These are phyloP conservation scores for Phytophthora pisi DNA, from an alignment of 352 stramenopile species.

Conservation along the genomic window DNA sequence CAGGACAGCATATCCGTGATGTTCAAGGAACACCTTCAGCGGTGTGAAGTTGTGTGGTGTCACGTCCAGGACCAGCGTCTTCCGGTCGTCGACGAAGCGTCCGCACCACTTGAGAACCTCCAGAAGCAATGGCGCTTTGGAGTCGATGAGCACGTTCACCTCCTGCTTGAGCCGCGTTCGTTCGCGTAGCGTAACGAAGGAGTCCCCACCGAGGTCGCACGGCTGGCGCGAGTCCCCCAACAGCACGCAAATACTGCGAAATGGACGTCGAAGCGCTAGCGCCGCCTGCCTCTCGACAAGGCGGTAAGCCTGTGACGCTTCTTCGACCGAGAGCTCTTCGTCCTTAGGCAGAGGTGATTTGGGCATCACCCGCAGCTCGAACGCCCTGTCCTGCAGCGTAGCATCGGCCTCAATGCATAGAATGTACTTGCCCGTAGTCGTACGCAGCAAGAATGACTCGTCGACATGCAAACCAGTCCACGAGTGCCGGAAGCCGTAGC, in stretches of 20 bases:
- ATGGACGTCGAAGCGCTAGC: conserved; percentile 49
- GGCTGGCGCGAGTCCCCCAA: conserved; percentile 59
- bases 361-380: conserved; percentile 42
- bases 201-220: conserved; percentile 55
- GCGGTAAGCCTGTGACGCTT: conserved; percentile 66
- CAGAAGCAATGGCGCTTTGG: conserved; percentile 58
- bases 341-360: conserved; percentile 27
- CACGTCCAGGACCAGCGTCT: conserved; percentile 65
- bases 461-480: conserved; percentile 57
- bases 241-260: conserved; percentile 62
- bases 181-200: conserved; percentile 55
- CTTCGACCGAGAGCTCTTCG: conserved; percentile 61
- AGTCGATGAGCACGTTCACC: conserved; percentile 73
- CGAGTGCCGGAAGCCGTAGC: conserved; percentile 71
- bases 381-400: conserved; percentile 55
- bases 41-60: conserved; percentile 57
- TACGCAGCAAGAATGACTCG: conserved; percentile 57
- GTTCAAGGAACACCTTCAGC: conserved; percentile 47
- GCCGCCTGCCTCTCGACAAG: conserved; percentile 58
- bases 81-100: conserved; percentile 55
- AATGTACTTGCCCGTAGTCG: conserved; percentile 68
- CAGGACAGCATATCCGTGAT: conserved; percentile 56
- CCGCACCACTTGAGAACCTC: conserved; percentile 64
- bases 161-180: conserved; percentile 63
- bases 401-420: conserved; percentile 71